Evolutionary conservation across 495 filamentous ascomycete species (phyloP).

Genomic region (Aspergillus nanangensis): DNA sequence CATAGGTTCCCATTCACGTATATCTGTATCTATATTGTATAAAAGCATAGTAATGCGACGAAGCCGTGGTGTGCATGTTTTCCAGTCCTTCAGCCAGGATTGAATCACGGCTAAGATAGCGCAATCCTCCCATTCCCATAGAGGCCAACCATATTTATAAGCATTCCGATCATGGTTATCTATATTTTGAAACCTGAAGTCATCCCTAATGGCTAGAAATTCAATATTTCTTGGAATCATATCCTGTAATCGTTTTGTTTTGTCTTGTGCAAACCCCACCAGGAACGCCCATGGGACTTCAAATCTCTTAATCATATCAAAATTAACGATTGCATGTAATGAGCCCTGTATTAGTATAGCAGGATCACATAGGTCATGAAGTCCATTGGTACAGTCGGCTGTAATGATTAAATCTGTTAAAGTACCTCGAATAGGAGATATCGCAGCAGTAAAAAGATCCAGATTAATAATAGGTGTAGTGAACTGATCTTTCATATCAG

Average conservation of each 20-base stretch:
- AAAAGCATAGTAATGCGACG: conserved; percentile 7
- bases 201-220: conserved; percentile 1
- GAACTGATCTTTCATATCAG: conserved; percentile 12
- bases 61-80: conserved; percentile 9
- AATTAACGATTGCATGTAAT: not conserved
- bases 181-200: not conserved
- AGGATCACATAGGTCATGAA: not conserved
- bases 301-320: conserved; percentile 4
- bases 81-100: conserved; percentile 13
- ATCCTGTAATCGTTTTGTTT: conserved; percentile 6
- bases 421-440: conserved; percentile 13
- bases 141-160: not conserved
- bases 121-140: not conserved
- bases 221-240: conserved; percentile 5
- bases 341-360: conserved; percentile 11
- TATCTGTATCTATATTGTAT: not conserved
- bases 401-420: conserved; percentile 14
- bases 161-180: not conserved
- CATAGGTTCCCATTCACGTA: not conserved
- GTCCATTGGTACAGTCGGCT: not conserved
- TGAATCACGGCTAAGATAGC: conserved; percentile 5
- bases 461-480: conserved; percentile 9
- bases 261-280: conserved; percentile 5
- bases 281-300: conserved; percentile 1
- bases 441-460: conserved; percentile 8